Conservation (phyloP, 2,329 filamentous ascomycete genomes). For the Colletotrichum sp. region DNA sequence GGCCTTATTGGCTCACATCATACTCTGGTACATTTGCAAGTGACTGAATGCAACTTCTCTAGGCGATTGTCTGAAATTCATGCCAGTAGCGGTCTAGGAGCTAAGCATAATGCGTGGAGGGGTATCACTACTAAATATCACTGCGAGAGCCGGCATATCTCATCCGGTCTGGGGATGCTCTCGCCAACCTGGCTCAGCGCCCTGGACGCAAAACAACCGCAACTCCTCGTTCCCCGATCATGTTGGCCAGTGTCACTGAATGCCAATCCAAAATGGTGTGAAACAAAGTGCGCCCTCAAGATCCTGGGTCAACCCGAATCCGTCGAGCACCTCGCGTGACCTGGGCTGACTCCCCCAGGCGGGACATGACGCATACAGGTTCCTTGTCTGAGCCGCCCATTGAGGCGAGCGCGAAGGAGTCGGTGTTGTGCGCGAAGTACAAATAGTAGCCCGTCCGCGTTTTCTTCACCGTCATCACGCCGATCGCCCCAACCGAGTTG, state of each 20-base stretch:
- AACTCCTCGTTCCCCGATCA: neutral
- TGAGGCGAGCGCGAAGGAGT: slow-evolving; percentile 83
- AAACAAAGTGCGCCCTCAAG: neutral
- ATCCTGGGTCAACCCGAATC: slow-evolving; percentile 32
- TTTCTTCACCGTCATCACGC: slow-evolving; percentile 90
- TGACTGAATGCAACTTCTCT: neutral
- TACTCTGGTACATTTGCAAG: neutral
- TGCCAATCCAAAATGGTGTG: neutral
- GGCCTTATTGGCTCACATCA: neutral
- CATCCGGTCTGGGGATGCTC: neutral
- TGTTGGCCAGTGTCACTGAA: neutral
- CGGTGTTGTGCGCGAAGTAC: slow-evolving; percentile 96
- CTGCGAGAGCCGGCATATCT: neutral
- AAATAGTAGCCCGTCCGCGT: slow-evolving; percentile 76
- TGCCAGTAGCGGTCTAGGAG: neutral
- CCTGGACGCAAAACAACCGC: neutral
- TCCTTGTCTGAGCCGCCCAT: slow-evolving; percentile 81
- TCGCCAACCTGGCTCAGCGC: neutral
- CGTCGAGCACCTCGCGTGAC: slow-evolving; percentile 62
- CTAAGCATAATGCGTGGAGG: neutral
- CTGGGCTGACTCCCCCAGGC: slow-evolving; percentile 59
- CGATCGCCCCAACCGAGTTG: slow-evolving; percentile 85
- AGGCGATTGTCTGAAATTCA: neutral
- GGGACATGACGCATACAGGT: slow-evolving; percentile 88
- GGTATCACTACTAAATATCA: slow-evolving; percentile 16